Evolutionary conservation across 768 basidiomycete genomes (phyloP).

Genomic region (Russula sp.): DNA sequence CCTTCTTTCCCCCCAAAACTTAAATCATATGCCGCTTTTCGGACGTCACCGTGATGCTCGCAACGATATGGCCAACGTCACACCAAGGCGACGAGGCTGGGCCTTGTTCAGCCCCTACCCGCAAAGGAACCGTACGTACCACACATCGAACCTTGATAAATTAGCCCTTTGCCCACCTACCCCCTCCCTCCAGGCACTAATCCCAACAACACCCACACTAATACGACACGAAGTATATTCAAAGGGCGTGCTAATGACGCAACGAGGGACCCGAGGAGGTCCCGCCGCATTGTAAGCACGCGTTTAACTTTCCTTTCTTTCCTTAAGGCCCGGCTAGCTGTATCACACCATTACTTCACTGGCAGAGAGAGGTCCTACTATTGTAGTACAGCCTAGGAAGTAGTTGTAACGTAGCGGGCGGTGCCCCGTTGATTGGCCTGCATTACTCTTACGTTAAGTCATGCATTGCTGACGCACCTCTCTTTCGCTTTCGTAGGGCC

Average conservation of each 20-base stretch:
- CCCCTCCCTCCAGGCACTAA: constrained; percentile 42
- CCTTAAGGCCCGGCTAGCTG: neutral
- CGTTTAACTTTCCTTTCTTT: neutral
- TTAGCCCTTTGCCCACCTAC: constrained; percentile 1
- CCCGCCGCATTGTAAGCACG: constrained; percentile 44
- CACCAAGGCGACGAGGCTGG: constrained; percentile 21
- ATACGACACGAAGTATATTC: constrained; percentile 32
- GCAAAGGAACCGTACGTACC: constrained; percentile 35
- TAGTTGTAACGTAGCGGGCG: neutral
- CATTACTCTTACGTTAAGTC: neutral
- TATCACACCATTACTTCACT: neutral
- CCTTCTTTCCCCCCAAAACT: neutral
- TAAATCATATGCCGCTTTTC: constrained; percentile 21
- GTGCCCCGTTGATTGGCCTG: neutral
- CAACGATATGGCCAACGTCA: neutral
- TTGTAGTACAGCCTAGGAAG: too few species aligned
- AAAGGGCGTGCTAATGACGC: constrained; percentile 48
- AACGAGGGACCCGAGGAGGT: constrained; percentile 35
- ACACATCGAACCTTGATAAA: neutral
- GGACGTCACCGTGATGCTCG: constrained; percentile 15
- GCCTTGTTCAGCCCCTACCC: constrained; percentile 21
- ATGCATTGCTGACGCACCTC: neutral
- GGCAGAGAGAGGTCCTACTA: too few species aligned
- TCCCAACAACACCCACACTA: constrained; percentile 49
- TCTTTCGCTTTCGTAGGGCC: constrained; percentile 38